Percentiles rank a stretch among this genome's conserved stretches.
Conservation (phyloP, 139 green algal species). For the Ulvella scutata region DNA sequence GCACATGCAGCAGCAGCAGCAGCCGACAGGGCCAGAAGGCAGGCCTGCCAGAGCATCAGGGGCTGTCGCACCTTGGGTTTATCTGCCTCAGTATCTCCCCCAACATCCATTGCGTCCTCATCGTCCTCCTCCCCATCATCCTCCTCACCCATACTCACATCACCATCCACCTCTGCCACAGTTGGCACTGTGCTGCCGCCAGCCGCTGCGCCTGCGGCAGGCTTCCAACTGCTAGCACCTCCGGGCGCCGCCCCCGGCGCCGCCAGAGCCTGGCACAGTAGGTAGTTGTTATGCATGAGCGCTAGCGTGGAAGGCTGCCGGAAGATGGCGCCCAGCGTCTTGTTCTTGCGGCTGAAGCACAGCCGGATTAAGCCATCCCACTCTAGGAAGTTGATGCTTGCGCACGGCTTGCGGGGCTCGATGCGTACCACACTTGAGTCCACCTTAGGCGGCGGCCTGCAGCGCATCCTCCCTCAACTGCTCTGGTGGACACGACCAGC, state of each 20-base stretch:
- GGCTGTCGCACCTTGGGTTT: too few species aligned
- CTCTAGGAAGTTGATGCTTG: conserved; percentile 90
- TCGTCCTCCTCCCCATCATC: conserved; percentile 13
- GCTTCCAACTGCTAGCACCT: neutral
- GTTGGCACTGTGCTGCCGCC: neutral
- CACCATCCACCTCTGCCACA: neutral
- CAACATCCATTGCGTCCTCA: conserved; percentile 16
- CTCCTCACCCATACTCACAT: conserved; percentile 5
- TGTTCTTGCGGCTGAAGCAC: conserved; percentile 87
- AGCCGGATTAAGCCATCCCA: conserved; percentile 93
- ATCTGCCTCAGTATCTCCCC: too few species aligned
- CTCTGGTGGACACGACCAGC: too few species aligned
- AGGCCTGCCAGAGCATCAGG: too few species aligned
- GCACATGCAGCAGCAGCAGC: too few species aligned
- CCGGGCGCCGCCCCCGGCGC: neutral
- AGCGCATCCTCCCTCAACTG: too few species aligned
- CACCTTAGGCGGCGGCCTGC: conserved; percentile 85
- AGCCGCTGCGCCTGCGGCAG: conserved; percentile 7
- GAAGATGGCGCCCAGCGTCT: conserved; percentile 88
- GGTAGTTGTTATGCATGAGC: conserved; percentile 64
- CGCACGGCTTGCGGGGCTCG: conserved; percentile 83
- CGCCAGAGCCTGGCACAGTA: conserved; percentile 27
- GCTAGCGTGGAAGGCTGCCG: conserved; percentile 41
- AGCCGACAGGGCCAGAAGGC: too few species aligned
- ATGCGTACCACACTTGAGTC: conserved; percentile 94